Evolutionary conservation across 140 eudicot species (phyloP).

Genomic region (Cichorium intybus): DNA sequence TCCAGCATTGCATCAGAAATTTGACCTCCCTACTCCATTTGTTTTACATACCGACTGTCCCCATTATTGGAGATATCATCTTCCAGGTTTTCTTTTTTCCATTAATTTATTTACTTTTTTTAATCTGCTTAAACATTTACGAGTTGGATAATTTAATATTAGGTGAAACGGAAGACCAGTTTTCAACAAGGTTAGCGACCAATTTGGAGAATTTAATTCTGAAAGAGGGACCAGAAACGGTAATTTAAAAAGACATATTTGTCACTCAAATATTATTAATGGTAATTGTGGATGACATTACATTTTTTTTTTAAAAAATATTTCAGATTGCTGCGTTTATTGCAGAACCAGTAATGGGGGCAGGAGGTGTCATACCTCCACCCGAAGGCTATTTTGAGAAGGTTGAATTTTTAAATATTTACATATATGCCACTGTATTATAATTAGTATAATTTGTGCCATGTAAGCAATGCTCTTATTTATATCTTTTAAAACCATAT

Average conservation of each 20-base stretch:
- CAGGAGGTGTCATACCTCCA: constrained; percentile 99
- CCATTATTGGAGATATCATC: constrained; percentile 94
- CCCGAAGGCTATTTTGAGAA: constrained; percentile 94
- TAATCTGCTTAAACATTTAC: background rate
- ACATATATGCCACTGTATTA: background rate
- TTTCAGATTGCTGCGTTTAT: constrained; percentile 95
- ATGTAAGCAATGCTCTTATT: background rate
- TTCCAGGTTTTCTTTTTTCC: constrained; percentile 55
- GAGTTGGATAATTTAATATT: background rate
- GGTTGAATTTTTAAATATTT: constrained; percentile 35
- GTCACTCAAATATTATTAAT: background rate
- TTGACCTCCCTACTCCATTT: constrained; percentile 94
- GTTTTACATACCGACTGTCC: constrained; percentile 94
- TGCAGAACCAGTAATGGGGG: constrained; percentile 98
- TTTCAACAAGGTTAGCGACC: constrained; percentile 85
- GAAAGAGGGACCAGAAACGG: constrained; percentile 99
- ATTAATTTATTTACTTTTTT: background rate
- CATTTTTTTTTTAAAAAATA: constrained; percentile 12
- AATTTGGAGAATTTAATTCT: constrained; percentile 87
- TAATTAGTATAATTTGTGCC: background rate
- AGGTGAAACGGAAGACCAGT: constrained; percentile 97
- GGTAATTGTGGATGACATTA: constrained; percentile 17
- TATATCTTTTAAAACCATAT: constrained; percentile 4
- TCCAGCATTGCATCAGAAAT: constrained; percentile 79
- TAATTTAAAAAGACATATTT: constrained; percentile 19